Percentiles rank a stretch among this genome's conserved stretches.
These are phyloP conservation scores for Allomyces macrogynus DNA, from an alignment of 192 early-diverging fungal species.

Conservation along the genomic window DNA sequence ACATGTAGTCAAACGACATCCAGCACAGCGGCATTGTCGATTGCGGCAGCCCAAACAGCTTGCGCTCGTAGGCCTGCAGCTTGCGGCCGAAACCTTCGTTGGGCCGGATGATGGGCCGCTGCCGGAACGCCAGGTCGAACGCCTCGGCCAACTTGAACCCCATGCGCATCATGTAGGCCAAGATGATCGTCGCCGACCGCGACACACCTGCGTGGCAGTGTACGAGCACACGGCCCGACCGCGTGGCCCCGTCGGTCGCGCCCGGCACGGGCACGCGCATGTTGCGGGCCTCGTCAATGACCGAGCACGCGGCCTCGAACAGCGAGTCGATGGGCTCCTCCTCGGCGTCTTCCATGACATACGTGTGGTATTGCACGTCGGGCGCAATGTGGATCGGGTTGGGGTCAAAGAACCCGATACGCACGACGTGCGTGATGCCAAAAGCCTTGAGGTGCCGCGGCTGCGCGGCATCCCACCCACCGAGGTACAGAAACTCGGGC, in stretches of 20 bases:
- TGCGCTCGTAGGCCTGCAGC: conserved; percentile 42
- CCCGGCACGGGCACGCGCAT: background rate
- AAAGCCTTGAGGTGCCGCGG: background rate
- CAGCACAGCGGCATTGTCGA: background rate
- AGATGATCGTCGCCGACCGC: conserved; percentile 61
- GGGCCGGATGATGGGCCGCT: conserved; percentile 55
- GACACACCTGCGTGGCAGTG: conserved; percentile 81
- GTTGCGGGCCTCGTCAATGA: conserved; percentile 38
- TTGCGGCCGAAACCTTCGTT: conserved; percentile 64
- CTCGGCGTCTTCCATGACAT: background rate
- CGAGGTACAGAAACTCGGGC: background rate
- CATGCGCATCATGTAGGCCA: conserved; percentile 71
- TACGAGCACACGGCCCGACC: conserved; percentile 41
- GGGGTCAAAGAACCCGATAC: background rate
- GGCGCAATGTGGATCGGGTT: background rate
- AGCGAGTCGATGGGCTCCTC: background rate
- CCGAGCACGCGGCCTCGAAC: conserved; percentile 36
- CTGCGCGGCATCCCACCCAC: background rate
- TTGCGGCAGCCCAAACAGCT: background rate
- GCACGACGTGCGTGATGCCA: background rate
- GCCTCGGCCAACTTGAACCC: conserved; percentile 33
- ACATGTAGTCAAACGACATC: background rate
- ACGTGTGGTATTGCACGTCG: background rate
- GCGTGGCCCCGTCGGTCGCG: background rate
- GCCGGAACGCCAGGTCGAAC: conserved; percentile 51